Conservation (phyloP, 169 alveolate species). For the Cryptosporidium andersoni region DNA sequence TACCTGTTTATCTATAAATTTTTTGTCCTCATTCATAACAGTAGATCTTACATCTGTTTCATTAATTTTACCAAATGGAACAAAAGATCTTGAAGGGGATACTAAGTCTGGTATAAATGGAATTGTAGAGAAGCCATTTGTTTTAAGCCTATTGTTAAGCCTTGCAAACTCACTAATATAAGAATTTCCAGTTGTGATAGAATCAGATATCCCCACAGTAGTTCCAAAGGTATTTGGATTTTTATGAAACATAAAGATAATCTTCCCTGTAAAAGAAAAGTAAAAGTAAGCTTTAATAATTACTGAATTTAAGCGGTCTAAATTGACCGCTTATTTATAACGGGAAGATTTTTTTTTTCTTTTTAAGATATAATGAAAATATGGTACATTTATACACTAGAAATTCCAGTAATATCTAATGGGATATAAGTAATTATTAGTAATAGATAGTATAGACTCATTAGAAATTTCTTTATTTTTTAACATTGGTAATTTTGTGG, state of each 20-base stretch:
- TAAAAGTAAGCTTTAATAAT: not conserved
- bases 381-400: too few species aligned
- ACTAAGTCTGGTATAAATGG: constrained; percentile 58
- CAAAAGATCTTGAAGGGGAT: constrained; percentile 50
- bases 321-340: too few species aligned
- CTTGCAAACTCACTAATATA: constrained; percentile 42
- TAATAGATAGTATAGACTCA: too few species aligned
- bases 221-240: too few species aligned
- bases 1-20: not conserved
- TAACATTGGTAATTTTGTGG: too few species aligned
- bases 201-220: not conserved
- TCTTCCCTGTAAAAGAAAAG: not conserved
- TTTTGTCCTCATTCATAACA: not conserved
- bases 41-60: not conserved
- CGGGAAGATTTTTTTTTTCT: too few species aligned
- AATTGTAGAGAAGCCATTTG: constrained; percentile 59
- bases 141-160: constrained; percentile 40
- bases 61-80: not conserved
- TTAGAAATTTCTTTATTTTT: too few species aligned
- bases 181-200: constrained; percentile 31
- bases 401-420: too few species aligned
- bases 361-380: too few species aligned
- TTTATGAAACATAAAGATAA: too few species aligned
- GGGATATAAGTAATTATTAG: too few species aligned
- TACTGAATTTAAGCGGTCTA: too few species aligned